Evolutionary conservation across 2,329 filamentous ascomycete species (phyloP), one percentile per base, ranked within the genome.

Genomic region (Sarocladium kiliense): DNA sequence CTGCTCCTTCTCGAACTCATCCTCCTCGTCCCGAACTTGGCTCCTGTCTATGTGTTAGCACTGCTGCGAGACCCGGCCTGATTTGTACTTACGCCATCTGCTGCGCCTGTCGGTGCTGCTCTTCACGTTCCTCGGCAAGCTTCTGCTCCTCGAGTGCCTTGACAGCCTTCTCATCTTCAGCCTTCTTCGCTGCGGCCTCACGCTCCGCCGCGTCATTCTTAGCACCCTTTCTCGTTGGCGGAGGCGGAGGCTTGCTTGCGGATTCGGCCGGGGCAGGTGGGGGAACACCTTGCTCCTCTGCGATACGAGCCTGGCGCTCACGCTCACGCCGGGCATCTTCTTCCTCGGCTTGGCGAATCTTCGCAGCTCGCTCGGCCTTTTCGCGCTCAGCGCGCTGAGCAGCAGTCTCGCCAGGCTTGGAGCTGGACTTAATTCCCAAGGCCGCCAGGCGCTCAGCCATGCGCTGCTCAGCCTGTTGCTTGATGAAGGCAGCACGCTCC

Each of bases 391-490:
- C 83, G 58, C 91, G 84, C 72, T 99, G 92, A 56, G 88, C 82
- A 32, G 91, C 76, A 27, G 85, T 89, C 73, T 99, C 94, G 2
- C 87, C 86, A 37, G 86, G 74, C 66, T 95, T 95, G 18, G 79
- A 78, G 5, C 89, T 87, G 27, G 91, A 85, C 69, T 91, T 96
- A 67, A 99, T 88, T 34, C 94, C 94, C 58, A 97, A 82, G 47
- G 93, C 93, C 58, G 94, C 94, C 64, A 99, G 82, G 58, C 94
- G 87, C 71, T 97, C 94, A 34, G 94, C 93, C 88, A 99, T 97
- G 57, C 93, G 89, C 67, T 93, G 90, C 69, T 97, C 92, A 9
- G 94, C 95, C 69, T 97, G 93, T 69, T 97, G 92, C 69, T 95
- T 96, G 66, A 97, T 97, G 65, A 95, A 96, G 4, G 93, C 91